Evolutionary conservation across 2,329 filamentous ascomycete species (phyloP).

Genomic region (Verticillium isaacii): DNA sequence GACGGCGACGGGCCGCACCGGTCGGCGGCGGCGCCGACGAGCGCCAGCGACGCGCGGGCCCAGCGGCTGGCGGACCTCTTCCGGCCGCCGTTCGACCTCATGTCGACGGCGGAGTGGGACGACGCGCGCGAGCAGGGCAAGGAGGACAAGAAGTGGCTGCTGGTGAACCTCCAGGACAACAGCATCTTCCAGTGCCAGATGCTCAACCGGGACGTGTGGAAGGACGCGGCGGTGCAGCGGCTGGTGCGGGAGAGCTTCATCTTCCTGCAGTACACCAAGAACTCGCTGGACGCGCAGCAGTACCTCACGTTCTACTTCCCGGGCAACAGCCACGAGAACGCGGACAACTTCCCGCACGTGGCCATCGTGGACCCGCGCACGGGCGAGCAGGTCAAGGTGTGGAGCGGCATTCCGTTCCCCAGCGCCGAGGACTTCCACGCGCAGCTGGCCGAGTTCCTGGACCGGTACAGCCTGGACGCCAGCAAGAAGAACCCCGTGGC

Average conservation of each 20-base stretch:
- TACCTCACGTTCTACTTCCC: conserved; percentile 90
- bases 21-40: conserved; percentile 7
- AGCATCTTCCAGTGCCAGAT: conserved; percentile 93
- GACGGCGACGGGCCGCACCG: conserved; percentile 17
- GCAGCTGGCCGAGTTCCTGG: conserved; percentile 92
- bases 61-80: conserved; percentile 86
- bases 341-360: conserved; percentile 92
- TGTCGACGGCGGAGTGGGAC: conserved; percentile 73
- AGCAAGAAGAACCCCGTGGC: conserved; percentile 92
- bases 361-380: conserved; percentile 93
- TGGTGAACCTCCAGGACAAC: conserved; percentile 93
- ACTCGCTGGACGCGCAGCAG: conserved; percentile 69
- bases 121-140: conserved; percentile 81
- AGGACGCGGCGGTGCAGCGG: conserved; percentile 72
- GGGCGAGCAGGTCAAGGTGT: conserved; percentile 94
- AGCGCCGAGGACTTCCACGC: conserved; percentile 77
- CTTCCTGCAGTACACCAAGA: conserved; percentile 90
- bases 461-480: conserved; percentile 84
- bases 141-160: conserved; percentile 84
- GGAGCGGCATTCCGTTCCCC: conserved; percentile 81
- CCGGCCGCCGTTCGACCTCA: conserved; percentile 86
- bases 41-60: conserved; percentile 45
- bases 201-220: conserved; percentile 94
- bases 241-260: conserved; percentile 88
- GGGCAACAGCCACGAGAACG: conserved; percentile 64